Evolutionary conservation across 2,329 filamentous ascomycete genomes (phyloP).

Genomic region (Alternaria sp.): DNA sequence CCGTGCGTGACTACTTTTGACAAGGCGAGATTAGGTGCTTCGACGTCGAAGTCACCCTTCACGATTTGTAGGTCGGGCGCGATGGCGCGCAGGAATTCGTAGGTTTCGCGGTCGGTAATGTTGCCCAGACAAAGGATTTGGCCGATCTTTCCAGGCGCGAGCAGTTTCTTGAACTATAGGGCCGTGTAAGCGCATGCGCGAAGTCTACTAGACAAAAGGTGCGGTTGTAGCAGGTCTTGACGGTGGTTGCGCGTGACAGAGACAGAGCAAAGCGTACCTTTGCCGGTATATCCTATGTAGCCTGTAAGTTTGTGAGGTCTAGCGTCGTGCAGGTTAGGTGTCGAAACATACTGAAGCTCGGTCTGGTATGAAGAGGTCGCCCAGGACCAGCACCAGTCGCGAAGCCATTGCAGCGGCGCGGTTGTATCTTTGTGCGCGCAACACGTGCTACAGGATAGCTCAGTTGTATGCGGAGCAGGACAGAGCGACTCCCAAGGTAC

Average conservation of each 20-base stretch:
- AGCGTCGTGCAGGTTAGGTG: conserved; percentile 17
- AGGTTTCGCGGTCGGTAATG: conserved; percentile 65
- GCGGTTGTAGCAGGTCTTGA: conserved; percentile 2
- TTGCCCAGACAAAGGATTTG: conserved; percentile 67
- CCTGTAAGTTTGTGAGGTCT: conserved; percentile 50
- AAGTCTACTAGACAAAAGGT: background rate
- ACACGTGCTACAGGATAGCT: background rate
- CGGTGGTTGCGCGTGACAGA: background rate
- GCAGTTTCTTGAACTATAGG: conserved; percentile 61
- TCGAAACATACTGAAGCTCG: conserved; percentile 49
- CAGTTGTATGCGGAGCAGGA: background rate
- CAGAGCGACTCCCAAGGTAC: background rate
- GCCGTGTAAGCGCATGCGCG: conserved; percentile 12
- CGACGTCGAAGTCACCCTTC: conserved; percentile 74
- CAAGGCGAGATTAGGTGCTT: conserved; percentile 70
- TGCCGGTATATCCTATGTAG: conserved; percentile 51
- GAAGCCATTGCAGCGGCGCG: conserved; percentile 48
- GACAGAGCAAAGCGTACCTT: conserved; percentile 44
- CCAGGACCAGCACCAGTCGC: conserved; percentile 52
- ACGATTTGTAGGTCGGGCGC: conserved; percentile 72
- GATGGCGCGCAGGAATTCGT: conserved; percentile 63
- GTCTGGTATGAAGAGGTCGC: conserved; percentile 56
- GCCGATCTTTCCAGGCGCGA: conserved; percentile 66
- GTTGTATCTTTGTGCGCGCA: background rate
- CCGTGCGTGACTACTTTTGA: conserved; percentile 76